Conservation (phyloP, 2,329 filamentous ascomycete genomes). For the Fusarium tuaranense region DNA sequence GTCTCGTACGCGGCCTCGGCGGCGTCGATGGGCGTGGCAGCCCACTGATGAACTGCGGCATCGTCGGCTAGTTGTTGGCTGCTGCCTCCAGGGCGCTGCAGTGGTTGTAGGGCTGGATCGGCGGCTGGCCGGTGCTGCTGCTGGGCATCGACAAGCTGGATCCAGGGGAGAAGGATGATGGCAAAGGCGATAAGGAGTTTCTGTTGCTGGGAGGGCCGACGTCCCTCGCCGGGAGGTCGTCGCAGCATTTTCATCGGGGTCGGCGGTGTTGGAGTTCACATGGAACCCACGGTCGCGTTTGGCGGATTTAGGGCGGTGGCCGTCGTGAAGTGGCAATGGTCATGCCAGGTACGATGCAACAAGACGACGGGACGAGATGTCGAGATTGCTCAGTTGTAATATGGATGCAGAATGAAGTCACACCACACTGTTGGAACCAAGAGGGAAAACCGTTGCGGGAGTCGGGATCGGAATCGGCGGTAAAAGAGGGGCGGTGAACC, state of each 20-base stretch:
- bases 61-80: constrained; percentile 46
- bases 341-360: constrained; percentile 28
- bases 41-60: constrained; percentile 46
- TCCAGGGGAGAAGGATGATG: constrained; percentile 67
- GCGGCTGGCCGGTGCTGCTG: constrained; percentile 64
- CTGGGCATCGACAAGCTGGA: constrained; percentile 70
- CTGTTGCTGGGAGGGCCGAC: constrained; percentile 60
- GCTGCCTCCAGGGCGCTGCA: constrained; percentile 39
- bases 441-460: constrained; percentile 31
- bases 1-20: constrained; percentile 46
- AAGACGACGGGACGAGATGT: constrained; percentile 3
- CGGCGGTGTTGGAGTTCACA: constrained; percentile 36
- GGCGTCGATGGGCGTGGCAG: constrained; percentile 46
- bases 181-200: constrained; percentile 66
- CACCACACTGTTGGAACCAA: constrained; percentile 27
- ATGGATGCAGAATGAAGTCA: constrained; percentile 41
- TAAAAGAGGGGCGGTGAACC: constrained; percentile 12
- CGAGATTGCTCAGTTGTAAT: constrained; percentile 11
- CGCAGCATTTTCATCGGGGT: constrained; percentile 64
- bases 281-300: constrained; percentile 35
- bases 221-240: constrained; percentile 71
- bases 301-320: constrained; percentile 20
- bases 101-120: constrained; percentile 33
- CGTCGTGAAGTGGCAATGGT: constrained; percentile 30
- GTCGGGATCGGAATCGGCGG: constrained; percentile 23